A percentile compares a stretch with the other conserved stretches of the same genome.
Evolutionary conservation across 768 basidiomycete species (phyloP).

Genomic region (Pulveroboletus sp.): DNA sequence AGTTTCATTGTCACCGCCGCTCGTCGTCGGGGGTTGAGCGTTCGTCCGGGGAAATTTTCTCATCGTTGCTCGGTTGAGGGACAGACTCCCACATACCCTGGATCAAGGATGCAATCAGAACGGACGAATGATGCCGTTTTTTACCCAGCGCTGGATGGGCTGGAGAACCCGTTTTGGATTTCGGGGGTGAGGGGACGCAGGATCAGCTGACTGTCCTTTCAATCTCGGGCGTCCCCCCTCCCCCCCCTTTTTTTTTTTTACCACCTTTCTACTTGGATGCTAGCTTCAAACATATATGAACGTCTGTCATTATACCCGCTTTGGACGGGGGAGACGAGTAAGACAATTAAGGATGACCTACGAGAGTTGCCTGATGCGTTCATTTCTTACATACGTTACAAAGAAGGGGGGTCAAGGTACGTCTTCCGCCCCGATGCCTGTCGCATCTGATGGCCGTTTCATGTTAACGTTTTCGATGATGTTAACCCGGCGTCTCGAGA

Average conservation of each 20-base stretch:
- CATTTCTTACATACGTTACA: conserved; percentile 11
- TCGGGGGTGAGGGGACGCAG: no score
- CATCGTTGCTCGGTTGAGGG: not conserved
- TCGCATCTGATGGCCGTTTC: conserved; percentile 21
- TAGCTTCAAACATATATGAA: not conserved
- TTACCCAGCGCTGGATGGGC: no score
- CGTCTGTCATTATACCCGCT: not conserved
- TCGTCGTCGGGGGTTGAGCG: not conserved
- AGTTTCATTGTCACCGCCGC: not conserved
- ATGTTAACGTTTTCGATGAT: conserved; percentile 12
- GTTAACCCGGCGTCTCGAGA: not conserved
- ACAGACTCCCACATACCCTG: not conserved
- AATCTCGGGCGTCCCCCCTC: no score
- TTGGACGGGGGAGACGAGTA: not conserved
- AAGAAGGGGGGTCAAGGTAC: not conserved
- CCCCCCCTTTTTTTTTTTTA: not conserved
- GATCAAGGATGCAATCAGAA: not conserved
- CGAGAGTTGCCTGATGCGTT: not conserved
- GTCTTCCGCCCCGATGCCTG: not conserved
- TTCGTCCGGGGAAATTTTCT: not conserved
- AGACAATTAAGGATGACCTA: not conserved
- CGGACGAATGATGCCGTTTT: not conserved
- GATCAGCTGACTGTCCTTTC: no score
- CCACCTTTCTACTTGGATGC: not conserved
- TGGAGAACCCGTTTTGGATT: no score